These are phyloP conservation scores for Fraxinus sp. DNA, from an alignment of 305 asterid genomes.

Conservation along the genomic window DNA sequence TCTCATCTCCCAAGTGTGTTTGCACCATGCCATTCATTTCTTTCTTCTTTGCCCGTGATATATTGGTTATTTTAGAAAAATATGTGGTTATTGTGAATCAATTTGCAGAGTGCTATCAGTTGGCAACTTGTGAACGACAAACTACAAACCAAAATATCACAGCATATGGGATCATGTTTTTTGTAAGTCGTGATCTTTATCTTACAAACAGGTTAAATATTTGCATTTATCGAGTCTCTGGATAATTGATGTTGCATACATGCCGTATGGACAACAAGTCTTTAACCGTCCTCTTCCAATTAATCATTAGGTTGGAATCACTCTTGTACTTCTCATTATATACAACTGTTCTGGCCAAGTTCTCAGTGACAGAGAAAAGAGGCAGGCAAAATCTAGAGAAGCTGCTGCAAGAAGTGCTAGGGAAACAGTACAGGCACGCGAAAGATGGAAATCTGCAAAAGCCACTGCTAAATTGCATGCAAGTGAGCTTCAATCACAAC, in stretches of 20 bases:
- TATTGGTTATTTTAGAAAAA: constrained; percentile 10
- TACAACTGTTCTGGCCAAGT: constrained; percentile 87
- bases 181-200: constrained; percentile 46
- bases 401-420: constrained; percentile 75
- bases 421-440: constrained; percentile 67
- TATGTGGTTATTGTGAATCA: constrained; percentile 19
- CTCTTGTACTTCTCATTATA: constrained; percentile 63
- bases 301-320: constrained; percentile 59
- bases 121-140: constrained; percentile 61
- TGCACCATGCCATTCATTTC: constrained; percentile 2
- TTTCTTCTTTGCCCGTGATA: not conserved
- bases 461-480: constrained; percentile 60
- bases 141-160: constrained; percentile 70
- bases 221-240: not conserved
- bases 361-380: constrained; percentile 59
- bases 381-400: constrained; percentile 71
- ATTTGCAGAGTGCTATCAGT: constrained; percentile 60
- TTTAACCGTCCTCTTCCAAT: constrained; percentile 11
- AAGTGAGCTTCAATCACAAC: constrained; percentile 44
- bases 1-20: not conserved
- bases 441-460: constrained; percentile 76
- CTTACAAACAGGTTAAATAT: constrained; percentile 6
- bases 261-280: not conserved
- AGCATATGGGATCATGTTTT: constrained; percentile 67
- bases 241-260: constrained; percentile 5